Base-by-base conservation (phyloP, 2,329 filamentous ascomycete genomes). In the Ceratocystis lukuohia region DNA sequence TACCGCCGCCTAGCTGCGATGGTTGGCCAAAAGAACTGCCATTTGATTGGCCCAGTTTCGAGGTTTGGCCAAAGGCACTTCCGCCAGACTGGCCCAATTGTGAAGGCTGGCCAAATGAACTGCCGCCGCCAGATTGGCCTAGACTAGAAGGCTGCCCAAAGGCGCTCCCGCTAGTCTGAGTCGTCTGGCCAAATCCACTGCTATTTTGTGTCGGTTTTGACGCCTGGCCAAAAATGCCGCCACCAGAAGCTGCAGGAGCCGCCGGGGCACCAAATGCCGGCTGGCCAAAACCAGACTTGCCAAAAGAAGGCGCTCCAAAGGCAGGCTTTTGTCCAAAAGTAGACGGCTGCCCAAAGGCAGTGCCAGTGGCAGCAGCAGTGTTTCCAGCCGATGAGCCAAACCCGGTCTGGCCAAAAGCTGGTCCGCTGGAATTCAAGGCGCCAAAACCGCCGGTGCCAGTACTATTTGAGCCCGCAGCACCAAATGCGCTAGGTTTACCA, bases 71-170 rank as follows among this genome's bases (percentile, higher is more conserved):
- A 68, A 77, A 76, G 0, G 71, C 72, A 30, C 63, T 69, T 15
- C 73, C 72, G n/a, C 71, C 63, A 12, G 74, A 62, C 69, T 74
- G 44, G 69, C 72, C 69, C 67, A 65, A 8, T n/a, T 75, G 72
- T 46, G 73, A 73, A 5, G 73, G 66, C 66, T 75, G 73, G 0
- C 72, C 71, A 67, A 77, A 76, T 0, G 71, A 72, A 48, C 65
- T 69, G 15, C 73, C 72, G n/a, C 71, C 64, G n/a, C 71, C 64
- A 12, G 74, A 61, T 70, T 74, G 44, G 69, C 72, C 69, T 67
- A 65, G 20, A 12, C 74, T 72, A 48, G 73, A 73, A 0, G 74
- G 69, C 64, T 77, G 77, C 4, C 75, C 74, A 68, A 81, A 79
- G 0, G 71, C 70, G 33, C 66, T 56, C 17, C 65, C 61, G n/a